Evolutionary conservation across 352 stramenopile species (phyloP).

Genomic region (Thalassiosira mediterranea): DNA sequence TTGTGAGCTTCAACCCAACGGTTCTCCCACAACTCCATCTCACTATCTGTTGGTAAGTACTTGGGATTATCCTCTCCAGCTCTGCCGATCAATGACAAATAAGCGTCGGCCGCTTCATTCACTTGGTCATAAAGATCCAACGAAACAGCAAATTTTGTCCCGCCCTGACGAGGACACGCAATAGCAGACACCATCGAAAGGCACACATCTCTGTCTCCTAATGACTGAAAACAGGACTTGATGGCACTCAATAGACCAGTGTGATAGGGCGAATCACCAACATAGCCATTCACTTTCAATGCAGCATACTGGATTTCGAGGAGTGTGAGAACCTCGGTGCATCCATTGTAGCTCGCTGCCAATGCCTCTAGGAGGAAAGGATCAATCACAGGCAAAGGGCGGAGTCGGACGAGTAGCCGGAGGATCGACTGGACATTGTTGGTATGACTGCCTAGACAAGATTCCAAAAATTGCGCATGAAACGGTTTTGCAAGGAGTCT

Average conservation of each 20-base stretch:
- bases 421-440: constrained; percentile 78
- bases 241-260: constrained; percentile 58
- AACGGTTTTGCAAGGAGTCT: constrained; percentile 67
- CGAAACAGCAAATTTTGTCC: constrained; percentile 70
- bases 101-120: constrained; percentile 69
- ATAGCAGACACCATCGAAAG: constrained; percentile 60
- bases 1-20: constrained; percentile 80
- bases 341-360: constrained; percentile 74
- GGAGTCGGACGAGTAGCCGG: constrained; percentile 55
- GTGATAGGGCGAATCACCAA: constrained; percentile 18
- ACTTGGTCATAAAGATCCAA: constrained; percentile 78
- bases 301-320: constrained; percentile 70
- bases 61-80: constrained; percentile 43
- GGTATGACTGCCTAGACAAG: constrained; percentile 19
- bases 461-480: constrained; percentile 78
- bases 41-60: constrained; percentile 60
- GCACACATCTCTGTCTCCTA: constrained; percentile 69
- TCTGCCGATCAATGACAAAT: constrained; percentile 68
- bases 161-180: constrained; percentile 48
- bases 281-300: constrained; percentile 38
- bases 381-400: constrained; percentile 67
- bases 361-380: constrained; percentile 73
- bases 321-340: constrained; percentile 73
- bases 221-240: constrained; percentile 57
- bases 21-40: constrained; percentile 81